phyloP scores from a whole-genome alignment of 1,139 yeast species.

The Saccharomycopsis hybrid region DNA sequence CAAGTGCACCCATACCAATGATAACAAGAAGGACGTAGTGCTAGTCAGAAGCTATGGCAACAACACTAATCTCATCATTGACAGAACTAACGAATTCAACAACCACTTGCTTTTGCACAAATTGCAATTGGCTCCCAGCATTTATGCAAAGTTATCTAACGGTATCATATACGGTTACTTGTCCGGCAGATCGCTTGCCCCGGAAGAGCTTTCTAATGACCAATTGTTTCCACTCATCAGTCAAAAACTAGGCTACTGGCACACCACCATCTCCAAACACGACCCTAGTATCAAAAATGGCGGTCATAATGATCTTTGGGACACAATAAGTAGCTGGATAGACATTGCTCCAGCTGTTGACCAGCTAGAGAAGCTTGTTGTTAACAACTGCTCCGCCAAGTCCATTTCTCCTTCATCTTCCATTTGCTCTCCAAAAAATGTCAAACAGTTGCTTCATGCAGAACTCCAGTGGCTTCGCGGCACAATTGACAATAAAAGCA shows the following conservation, averaged over 20 bases:
- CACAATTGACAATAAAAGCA: slow-evolving; percentile 40
- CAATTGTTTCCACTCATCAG: slow-evolving; percentile 54
- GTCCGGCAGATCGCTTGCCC: slow-evolving; percentile 58
- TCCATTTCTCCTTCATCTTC: too few species aligned
- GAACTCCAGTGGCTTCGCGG: slow-evolving; percentile 54
- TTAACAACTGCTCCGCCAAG: too few species aligned
- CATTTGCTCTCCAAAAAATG: neutral
- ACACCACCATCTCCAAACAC: slow-evolving; percentile 32
- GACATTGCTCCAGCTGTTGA: slow-evolving; percentile 14
- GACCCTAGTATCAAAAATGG: neutral
- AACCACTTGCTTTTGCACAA: slow-evolving; percentile 61
- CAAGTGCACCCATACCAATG: slow-evolving; percentile 33
- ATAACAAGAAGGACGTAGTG: slow-evolving; percentile 32
- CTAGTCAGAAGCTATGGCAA: slow-evolving; percentile 71
- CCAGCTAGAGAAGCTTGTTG: too few species aligned
- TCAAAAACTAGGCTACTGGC: slow-evolving; percentile 69
- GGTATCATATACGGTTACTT: slow-evolving; percentile 70
- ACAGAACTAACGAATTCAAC: slow-evolving; percentile 69
- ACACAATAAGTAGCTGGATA: slow-evolving; percentile 18
- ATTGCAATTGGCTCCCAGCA: slow-evolving; percentile 59
- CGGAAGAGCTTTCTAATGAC: slow-evolving; percentile 45
- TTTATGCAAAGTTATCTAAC: slow-evolving; percentile 63
- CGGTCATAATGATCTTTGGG: slow-evolving; percentile 15
- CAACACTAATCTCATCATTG: slow-evolving; percentile 68
- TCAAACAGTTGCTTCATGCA: slow-evolving; percentile 9